These are phyloP conservation scores for Mortierella sp. DNA, from an alignment of 371 early-diverging fungal genomes.

Conservation along the genomic window DNA sequence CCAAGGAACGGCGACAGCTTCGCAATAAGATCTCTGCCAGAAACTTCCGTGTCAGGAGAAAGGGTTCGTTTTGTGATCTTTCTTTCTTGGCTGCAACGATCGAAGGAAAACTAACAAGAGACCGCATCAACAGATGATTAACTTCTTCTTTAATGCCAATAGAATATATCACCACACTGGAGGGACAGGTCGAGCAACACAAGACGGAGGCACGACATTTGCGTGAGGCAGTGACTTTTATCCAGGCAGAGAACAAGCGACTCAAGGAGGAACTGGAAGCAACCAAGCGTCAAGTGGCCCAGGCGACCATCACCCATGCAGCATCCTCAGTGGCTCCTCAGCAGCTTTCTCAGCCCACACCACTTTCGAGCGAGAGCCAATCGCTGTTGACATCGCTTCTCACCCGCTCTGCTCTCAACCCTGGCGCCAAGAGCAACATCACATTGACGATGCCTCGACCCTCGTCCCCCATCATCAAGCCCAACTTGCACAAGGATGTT, in stretches of 20 bases:
- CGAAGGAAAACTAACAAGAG: not conserved
- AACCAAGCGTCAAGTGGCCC: conserved; percentile 25
- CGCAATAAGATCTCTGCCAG: conserved; percentile 93
- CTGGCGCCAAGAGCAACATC: conserved; percentile 28
- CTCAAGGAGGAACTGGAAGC: conserved; percentile 42
- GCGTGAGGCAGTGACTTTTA: conserved; percentile 39
- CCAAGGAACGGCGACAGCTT: conserved; percentile 89
- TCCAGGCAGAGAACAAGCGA: conserved; percentile 43
- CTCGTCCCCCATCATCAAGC: conserved; percentile 29
- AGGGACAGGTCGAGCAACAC: conserved; percentile 80
- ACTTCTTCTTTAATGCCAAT: conserved; percentile 1
- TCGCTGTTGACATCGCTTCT: conserved; percentile 32
- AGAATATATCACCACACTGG: conserved; percentile 88
- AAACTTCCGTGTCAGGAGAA: conserved; percentile 88
- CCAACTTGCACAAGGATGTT: conserved; percentile 46
- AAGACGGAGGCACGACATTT: conserved; percentile 58
- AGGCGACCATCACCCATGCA: conserved; percentile 18
- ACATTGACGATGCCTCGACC: conserved; percentile 27
- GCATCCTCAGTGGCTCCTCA: conserved; percentile 15
- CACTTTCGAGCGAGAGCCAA: conserved; percentile 36
- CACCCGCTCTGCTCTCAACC: conserved; percentile 16
- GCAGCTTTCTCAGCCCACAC: not conserved
- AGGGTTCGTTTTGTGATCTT: conserved; percentile 73
- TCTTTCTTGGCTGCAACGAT: not conserved
- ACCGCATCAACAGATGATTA: not conserved